phyloP scores from a whole-genome alignment of 2,329 filamentous ascomycete genomes.

The Cytospora schulzeri region DNA sequence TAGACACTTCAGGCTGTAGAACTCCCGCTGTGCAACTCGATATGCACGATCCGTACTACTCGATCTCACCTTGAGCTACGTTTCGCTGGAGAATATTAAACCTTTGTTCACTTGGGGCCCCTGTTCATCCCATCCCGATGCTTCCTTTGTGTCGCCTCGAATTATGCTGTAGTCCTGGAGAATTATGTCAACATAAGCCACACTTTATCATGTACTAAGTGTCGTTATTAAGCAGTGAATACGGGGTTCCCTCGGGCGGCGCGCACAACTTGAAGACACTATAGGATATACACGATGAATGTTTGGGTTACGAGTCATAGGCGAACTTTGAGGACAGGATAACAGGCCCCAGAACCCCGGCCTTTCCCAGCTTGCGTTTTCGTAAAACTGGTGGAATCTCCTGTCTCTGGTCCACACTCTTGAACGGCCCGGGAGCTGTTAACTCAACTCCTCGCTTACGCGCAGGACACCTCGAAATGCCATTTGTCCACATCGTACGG shows the following conservation, averaged over 20 bases:
- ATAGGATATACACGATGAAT: background rate
- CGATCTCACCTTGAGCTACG: slow-evolving; percentile 31
- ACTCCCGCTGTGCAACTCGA: slow-evolving; percentile 18
- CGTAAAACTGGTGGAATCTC: background rate
- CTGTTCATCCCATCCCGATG: background rate
- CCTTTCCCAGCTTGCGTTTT: background rate
- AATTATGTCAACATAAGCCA: slow-evolving; percentile 23
- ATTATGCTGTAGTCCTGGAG: slow-evolving; percentile 15
- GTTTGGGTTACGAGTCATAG: background rate
- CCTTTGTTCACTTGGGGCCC: background rate
- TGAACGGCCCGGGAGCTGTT: background rate
- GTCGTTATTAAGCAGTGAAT: background rate
- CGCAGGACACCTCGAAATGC: background rate
- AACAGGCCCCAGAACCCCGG: background rate
- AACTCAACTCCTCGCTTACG: slow-evolving; percentile 21
- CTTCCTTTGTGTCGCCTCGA: slow-evolving; percentile 2
- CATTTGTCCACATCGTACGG: background rate
- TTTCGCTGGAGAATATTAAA: slow-evolving; percentile 4
- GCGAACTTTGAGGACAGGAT: background rate
- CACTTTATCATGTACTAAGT: slow-evolving; percentile 2
- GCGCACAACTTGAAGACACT: no score
- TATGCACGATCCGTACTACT: slow-evolving; percentile 32
- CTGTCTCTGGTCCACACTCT: background rate
- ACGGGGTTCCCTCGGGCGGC: background rate
- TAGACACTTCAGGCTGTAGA: slow-evolving; percentile 22